phyloP scores from a whole-genome alignment of 257 asterid species.

The Solanum gracilifrons region DNA sequence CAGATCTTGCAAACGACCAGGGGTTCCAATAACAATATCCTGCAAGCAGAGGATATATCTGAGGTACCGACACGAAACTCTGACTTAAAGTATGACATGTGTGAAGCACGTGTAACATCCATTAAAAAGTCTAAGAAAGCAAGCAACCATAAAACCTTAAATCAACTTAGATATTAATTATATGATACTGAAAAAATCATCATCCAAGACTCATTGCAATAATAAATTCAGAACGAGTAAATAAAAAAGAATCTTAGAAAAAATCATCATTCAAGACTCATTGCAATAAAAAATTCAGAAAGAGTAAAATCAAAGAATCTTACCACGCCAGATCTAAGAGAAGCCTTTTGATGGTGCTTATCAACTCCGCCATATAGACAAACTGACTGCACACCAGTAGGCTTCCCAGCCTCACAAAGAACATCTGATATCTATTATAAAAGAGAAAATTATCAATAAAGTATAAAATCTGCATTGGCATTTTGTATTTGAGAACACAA shows the following conservation, averaged over 20 bases:
- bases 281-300: neutral
- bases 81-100: neutral
- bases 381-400: slow-evolving; percentile 62
- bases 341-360: slow-evolving; percentile 82
- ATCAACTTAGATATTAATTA: neutral
- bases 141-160: neutral
- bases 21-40: slow-evolving; percentile 98
- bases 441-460: neutral
- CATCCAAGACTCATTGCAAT: neutral
- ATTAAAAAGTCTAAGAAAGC: neutral
- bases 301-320: slow-evolving; percentile 5
- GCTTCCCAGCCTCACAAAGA: slow-evolving; percentile 82
- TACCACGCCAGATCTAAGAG: slow-evolving; percentile 92
- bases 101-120: neutral
- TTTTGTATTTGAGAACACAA: neutral
- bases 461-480: slow-evolving; percentile 2
- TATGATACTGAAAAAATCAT: neutral
- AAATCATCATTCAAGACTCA: neutral
- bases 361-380: slow-evolving; percentile 91
- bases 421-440: slow-evolving; percentile 71
- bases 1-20: slow-evolving; percentile 92
- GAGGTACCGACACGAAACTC: neutral
- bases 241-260: slow-evolving; percentile 14
- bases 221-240: neutral
- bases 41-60: slow-evolving; percentile 12